Percentiles rank a stretch among this genome's conserved stretches.
These are phyloP conservation scores for Trichothecium sympodiale DNA, from an alignment of 2,329 filamentous ascomycete genomes.

Conservation along the genomic window DNA sequence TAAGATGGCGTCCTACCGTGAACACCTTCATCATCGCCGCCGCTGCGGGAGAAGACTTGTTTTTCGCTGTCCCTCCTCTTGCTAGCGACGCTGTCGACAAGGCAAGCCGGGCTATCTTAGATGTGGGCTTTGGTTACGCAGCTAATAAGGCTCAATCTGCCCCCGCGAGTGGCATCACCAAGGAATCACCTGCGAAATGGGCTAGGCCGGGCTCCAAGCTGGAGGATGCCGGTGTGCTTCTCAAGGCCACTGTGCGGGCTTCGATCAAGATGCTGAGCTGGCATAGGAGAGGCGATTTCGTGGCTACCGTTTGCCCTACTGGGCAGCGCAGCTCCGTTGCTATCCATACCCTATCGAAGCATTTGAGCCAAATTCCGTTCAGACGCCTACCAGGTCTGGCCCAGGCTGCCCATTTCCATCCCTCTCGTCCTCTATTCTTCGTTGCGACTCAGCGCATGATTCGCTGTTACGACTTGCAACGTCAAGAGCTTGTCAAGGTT, in stretches of 20 bases:
- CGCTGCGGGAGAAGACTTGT: conserved; percentile 74
- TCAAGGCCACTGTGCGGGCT: conserved; percentile 70
- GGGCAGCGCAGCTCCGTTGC: conserved; percentile 72
- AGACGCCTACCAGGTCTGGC: conserved; percentile 61
- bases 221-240: conserved; percentile 66
- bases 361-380: conserved; percentile 92
- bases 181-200: conserved; percentile 74
- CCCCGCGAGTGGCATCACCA: conserved; percentile 46
- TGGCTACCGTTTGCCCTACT: conserved; percentile 78
- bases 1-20: conserved; percentile 79
- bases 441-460: conserved; percentile 91
- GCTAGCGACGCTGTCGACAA: conserved; percentile 65
- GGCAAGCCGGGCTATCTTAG: conserved; percentile 63
- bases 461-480: conserved; percentile 85
- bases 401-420: conserved; percentile 90
- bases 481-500: conserved; percentile 85
- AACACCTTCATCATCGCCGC: conserved; percentile 75
- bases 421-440: conserved; percentile 84
- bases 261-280: conserved; percentile 82
- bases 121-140: conserved; percentile 91
- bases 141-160: conserved; percentile 51
- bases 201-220: conserved; percentile 63
- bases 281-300: conserved; percentile 91
- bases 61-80: conserved; percentile 67
- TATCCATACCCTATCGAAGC: conserved; percentile 91